A percentile compares a stretch with the other conserved stretches of the same genome.
Conservation (phyloP, 768 basidiomycete genomes). For the Inosperma sp. region DNA sequence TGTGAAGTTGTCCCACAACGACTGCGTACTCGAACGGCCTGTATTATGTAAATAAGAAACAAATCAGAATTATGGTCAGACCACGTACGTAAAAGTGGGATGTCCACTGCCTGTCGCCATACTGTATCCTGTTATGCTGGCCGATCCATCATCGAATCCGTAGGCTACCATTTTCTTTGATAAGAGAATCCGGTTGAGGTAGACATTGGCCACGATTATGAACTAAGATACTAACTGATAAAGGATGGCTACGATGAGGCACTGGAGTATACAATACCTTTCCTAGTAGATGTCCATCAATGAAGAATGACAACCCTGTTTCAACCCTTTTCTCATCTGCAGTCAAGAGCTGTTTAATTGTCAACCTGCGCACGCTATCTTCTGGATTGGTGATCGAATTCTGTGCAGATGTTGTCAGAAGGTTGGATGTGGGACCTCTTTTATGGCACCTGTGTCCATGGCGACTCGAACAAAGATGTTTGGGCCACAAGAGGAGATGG, state of each 20-base stretch:
- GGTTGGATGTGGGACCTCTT: no score
- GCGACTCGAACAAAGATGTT: no score
- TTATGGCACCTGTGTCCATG: no score
- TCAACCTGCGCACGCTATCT: conserved; percentile 16
- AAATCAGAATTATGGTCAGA: conserved; percentile 1
- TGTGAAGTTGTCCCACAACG: conserved; percentile 22
- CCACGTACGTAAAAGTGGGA: conserved; percentile 2
- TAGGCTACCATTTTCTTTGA: conserved; percentile 8
- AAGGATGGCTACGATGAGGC: background rate
- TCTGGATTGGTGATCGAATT: conserved; percentile 12
- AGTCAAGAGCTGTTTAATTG: conserved; percentile 18
- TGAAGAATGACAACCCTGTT: conserved; percentile 8
- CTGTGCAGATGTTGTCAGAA: no score
- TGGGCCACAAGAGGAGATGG: no score
- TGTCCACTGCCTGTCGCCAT: background rate
- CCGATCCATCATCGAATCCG: conserved; percentile 30
- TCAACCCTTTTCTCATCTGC: conserved; percentile 5
- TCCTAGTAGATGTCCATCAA: conserved; percentile 13
- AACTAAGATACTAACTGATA: conserved; percentile 12
- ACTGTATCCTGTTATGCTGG: conserved; percentile 21
- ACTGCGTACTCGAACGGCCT: conserved; percentile 19
- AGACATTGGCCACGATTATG: conserved; percentile 22
- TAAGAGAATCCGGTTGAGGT: background rate
- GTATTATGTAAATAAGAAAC: background rate
- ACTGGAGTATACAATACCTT: conserved; percentile 11